These are phyloP conservation scores for Stephanocyclus meneghinianus DNA, from an alignment of 352 stramenopile species.

Conservation along the genomic window DNA sequence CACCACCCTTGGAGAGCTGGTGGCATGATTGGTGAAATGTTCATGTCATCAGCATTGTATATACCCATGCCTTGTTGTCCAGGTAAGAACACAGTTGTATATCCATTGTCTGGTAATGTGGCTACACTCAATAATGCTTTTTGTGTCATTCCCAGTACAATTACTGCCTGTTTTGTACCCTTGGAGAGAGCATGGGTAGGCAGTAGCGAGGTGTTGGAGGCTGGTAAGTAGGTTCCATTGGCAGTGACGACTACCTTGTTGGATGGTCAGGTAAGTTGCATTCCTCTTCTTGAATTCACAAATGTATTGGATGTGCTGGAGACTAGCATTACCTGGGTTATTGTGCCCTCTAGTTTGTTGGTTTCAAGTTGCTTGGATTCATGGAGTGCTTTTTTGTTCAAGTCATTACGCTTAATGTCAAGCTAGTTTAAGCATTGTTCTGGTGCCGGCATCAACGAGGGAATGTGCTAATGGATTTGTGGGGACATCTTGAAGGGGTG, in stretches of 20 bases:
- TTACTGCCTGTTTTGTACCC: constrained; percentile 4
- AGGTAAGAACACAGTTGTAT: constrained; percentile 18
- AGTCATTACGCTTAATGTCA: neutral
- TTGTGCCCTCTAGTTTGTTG: no score
- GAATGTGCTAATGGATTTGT: neutral
- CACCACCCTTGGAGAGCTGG: constrained; percentile 15
- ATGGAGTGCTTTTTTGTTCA: neutral
- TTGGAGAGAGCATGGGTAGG: constrained; percentile 3
- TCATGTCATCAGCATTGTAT: neutral
- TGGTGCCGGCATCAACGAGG: neutral
- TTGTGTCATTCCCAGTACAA: constrained; percentile 24
- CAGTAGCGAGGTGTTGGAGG: neutral
- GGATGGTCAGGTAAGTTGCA: neutral
- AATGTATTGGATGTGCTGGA: constrained; percentile 12
- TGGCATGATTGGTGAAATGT: neutral
- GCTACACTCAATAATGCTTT: constrained; percentile 23
- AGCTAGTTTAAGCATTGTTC: constrained; percentile 4
- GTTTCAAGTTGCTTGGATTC: no score
- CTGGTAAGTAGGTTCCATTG: neutral
- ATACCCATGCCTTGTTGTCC: neutral
- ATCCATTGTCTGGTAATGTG: constrained; percentile 14
- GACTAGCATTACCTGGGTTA: constrained; percentile 11
- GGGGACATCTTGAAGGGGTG: neutral
- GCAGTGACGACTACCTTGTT: neutral
- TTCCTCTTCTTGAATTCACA: neutral